Percentiles rank a stretch among this genome's conserved stretches.
Conservation (phyloP, 2,329 filamentous ascomycete species). For the Colletotrichum tanaceti region DNA sequence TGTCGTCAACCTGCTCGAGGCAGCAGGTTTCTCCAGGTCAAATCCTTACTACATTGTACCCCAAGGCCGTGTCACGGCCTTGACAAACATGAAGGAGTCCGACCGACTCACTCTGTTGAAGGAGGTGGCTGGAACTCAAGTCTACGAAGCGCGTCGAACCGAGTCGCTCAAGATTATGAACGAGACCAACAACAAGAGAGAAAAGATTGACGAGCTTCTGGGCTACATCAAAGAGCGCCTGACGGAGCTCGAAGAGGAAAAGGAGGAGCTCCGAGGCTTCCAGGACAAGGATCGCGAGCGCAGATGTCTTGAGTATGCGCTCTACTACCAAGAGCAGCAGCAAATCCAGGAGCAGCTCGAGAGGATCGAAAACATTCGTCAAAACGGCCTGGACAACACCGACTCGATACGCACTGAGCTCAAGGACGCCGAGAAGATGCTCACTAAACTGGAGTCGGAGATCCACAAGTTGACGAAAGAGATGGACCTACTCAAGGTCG, state of each 20-base stretch:
- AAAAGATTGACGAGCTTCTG: conserved; percentile 93
- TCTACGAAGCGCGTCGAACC: conserved; percentile 91
- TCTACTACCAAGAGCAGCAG: conserved; percentile 89
- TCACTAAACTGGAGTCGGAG: conserved; percentile 80
- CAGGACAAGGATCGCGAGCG: conserved; percentile 95
- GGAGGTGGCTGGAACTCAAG: conserved; percentile 97
- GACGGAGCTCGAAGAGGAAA: conserved; percentile 92
- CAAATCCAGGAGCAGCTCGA: conserved; percentile 82
- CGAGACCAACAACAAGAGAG: conserved; percentile 93
- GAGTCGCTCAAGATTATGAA: conserved; percentile 97
- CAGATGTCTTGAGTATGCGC: conserved; percentile 92
- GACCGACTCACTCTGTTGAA: conserved; percentile 91
- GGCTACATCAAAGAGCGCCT: conserved; percentile 92
- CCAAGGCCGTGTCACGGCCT: conserved; percentile 91
- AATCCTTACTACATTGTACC: conserved; percentile 99
- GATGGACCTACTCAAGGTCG: conserved; percentile 84
- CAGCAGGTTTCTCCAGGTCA: conserved; percentile 93
- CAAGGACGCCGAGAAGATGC: conserved; percentile 80
- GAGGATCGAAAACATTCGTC: conserved; percentile 82
- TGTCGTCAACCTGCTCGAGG: conserved; percentile 94
- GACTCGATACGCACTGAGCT: conserved; percentile 84
- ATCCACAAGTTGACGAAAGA: conserved; percentile 85
- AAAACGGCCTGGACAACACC: conserved; percentile 84
- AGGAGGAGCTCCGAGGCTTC: conserved; percentile 92
- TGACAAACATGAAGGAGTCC: conserved; percentile 99